phyloP scores from a whole-genome alignment of 352 stramenopile genomes.

The Saprolegnia diclina region DNA sequence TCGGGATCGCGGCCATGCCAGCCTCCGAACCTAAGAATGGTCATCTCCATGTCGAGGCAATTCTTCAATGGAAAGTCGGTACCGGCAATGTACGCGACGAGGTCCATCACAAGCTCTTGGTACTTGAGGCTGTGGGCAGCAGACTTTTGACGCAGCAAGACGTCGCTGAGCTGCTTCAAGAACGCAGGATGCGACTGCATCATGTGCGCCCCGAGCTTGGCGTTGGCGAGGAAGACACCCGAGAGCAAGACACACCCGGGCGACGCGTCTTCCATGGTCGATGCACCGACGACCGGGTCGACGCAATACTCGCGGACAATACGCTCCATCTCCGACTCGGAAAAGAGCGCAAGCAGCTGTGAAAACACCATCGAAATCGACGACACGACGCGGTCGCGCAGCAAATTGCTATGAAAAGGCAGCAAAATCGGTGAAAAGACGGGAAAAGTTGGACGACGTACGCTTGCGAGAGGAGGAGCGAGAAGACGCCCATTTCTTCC shows the following conservation, averaged over 20 bases:
- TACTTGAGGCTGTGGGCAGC: constrained; percentile 4
- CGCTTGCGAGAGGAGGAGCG: constrained; percentile 39
- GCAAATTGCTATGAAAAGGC: background rate
- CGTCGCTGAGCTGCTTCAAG: constrained; percentile 5
- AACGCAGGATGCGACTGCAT: constrained; percentile 23
- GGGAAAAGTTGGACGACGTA: constrained; percentile 28
- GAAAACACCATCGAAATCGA: constrained; percentile 77
- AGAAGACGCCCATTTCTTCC: constrained; percentile 72
- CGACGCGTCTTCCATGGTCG: constrained; percentile 47
- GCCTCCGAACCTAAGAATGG: constrained; percentile 35
- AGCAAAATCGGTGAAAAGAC: constrained; percentile 15
- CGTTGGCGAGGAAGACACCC: constrained; percentile 71
- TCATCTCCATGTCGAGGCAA: background rate
- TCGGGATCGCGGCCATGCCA: constrained; percentile 56
- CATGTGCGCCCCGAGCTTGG: constrained; percentile 48
- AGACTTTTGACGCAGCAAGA: constrained; percentile 3
- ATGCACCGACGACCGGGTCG: constrained; percentile 46
- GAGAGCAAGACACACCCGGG: constrained; percentile 67
- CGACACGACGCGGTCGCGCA: constrained; percentile 49
- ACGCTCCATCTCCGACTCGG: constrained; percentile 59
- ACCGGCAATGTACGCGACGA: constrained; percentile 25
- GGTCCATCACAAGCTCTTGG: constrained; percentile 25
- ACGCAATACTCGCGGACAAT: constrained; percentile 68
- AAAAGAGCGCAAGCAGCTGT: constrained; percentile 71
- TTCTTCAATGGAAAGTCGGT: background rate